A percentile compares a stretch with the other conserved stretches of the same genome.
Evolutionary conservation across 2,329 filamentous ascomycete genomes (phyloP).

Genomic region (Emergomyces pasteurianus): DNA sequence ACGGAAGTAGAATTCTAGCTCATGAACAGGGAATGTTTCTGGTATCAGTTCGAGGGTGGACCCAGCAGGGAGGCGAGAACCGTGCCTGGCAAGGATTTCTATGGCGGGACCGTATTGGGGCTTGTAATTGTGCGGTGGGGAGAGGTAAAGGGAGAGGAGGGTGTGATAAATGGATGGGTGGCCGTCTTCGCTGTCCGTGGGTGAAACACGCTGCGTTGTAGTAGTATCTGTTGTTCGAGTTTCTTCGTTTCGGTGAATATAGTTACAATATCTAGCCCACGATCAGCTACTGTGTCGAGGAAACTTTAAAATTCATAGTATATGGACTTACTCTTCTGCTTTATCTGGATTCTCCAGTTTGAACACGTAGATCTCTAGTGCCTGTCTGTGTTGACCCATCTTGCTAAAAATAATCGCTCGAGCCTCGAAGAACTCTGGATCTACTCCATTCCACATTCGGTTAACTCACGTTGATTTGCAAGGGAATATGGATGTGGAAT

Average conservation of each 20-base stretch:
- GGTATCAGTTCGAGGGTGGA: constrained; percentile 82
- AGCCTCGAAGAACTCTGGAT: constrained; percentile 76
- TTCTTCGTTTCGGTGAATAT: constrained; percentile 53
- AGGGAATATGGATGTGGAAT: constrained; percentile 3
- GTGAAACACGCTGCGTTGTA: constrained; percentile 26
- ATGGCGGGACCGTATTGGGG: constrained; percentile 69
- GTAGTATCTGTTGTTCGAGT: constrained; percentile 23
- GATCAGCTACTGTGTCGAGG: background rate
- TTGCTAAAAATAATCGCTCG: constrained; percentile 85
- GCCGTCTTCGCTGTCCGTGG: constrained; percentile 39
- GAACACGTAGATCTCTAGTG: constrained; percentile 95
- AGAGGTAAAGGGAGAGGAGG: constrained; percentile 77
- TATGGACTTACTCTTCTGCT: constrained; percentile 63
- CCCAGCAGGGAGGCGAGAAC: constrained; percentile 75
- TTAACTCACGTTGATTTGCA: background rate
- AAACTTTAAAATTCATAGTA: constrained; percentile 11
- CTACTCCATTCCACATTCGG: constrained; percentile 31
- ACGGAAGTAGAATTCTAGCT: constrained; percentile 82
- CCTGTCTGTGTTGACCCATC: constrained; percentile 91
- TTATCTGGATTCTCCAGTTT: constrained; percentile 77
- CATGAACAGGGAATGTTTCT: constrained; percentile 59
- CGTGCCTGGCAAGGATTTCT: constrained; percentile 79
- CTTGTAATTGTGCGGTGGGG: constrained; percentile 60
- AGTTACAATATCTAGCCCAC: constrained; percentile 66
- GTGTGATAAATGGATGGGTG: constrained; percentile 79